These are phyloP conservation scores for Penicillium hesseltinei DNA, from an alignment of 2,329 filamentous ascomycete genomes.

Conservation along the genomic window DNA sequence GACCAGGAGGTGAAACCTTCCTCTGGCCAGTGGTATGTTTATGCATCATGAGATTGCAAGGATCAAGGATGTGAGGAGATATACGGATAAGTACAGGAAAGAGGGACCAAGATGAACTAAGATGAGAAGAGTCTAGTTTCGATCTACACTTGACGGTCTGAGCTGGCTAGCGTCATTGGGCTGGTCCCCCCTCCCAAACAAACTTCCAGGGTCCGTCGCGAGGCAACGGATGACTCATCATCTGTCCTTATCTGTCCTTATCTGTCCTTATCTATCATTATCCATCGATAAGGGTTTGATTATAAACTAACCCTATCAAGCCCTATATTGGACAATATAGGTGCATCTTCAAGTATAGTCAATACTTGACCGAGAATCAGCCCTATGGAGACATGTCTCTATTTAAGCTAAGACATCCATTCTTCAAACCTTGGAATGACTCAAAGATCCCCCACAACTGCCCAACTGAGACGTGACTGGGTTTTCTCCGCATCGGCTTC, in stretches of 20 bases:
- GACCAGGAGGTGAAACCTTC: slow-evolving; percentile 48
- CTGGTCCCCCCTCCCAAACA: slow-evolving; percentile 21
- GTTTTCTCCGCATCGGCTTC: slow-evolving; percentile 17
- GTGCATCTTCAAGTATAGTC: not conserved
- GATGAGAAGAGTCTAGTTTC: slow-evolving; percentile 12
- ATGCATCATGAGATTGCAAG: slow-evolving; percentile 37
- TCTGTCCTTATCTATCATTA: too few species aligned
- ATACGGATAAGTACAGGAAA: slow-evolving; percentile 8
- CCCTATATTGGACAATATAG: not conserved
- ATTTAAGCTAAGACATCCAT: not conserved
- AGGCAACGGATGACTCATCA: slow-evolving; percentile 21
- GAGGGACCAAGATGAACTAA: slow-evolving; percentile 1
- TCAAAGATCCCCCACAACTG: not conserved
- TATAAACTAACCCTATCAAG: not conserved
- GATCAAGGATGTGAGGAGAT: slow-evolving; percentile 7
- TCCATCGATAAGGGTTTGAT: slow-evolving; percentile 13
- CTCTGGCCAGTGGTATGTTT: slow-evolving; percentile 35
- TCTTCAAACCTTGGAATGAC: not conserved
- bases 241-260: not conserved
- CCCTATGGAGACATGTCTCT: not conserved
- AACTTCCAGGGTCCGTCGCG: slow-evolving; percentile 19
- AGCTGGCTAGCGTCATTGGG: slow-evolving; percentile 13
- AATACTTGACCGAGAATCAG: not conserved
- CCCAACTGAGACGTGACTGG: not conserved
- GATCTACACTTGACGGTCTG: slow-evolving; percentile 13